Base-by-base conservation (phyloP, 73 alveolate genomes). In the Blepharisma stoltei region DNA sequence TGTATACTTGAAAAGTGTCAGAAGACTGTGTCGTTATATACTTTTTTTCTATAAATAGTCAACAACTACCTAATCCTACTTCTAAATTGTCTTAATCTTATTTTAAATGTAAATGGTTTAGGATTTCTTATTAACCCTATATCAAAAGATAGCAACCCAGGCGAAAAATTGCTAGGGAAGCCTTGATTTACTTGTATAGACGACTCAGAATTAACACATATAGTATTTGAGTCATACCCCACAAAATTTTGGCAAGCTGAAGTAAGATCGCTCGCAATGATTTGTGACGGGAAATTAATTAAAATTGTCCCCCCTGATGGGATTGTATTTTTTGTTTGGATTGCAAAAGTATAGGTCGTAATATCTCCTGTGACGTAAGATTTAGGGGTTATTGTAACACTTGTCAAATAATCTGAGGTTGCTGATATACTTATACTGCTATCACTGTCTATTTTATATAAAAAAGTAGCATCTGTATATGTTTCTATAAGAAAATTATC, bases 331-430 rank as follows among this genome's bases (percentile, higher is more conserved):
- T 60, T 60, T 0, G 73, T 60, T 25, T 14, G 46, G 11, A 60
- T 38, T 20, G 46, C 23, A 38, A 60, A 60, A 9, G 73, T 60
- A 25, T 60, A 60, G 2, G 73, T 60, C 46, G 73, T 18, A 8
- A 60, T 38, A 60, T 20, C 73, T 20, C 73, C 73, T 14, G 73
- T 60, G 49, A 60, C 4, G 38, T 20, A 60, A 25, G 73, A 60
- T 18, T 14, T 20, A 8, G 73, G 73, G 45, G 73, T 60, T 25
- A 60, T 38, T 60, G 73, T 14, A 1, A 38, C 73, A 5, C 73
- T 60, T n/a, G 23, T 38, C 5, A 60, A 60, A 60, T 1, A 0
- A 14, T n/a, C 73, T 20, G 73, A 9, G 5, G 46, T 38, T 2
- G 73, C 73, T 25, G 73, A 60, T 18, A 38, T 60, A 5, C 14